A percentile compares a stretch with the other conserved stretches of the same genome.
phyloP scores from a whole-genome alignment of 352 stramenopile species.

The Phytophthora vignae region DNA sequence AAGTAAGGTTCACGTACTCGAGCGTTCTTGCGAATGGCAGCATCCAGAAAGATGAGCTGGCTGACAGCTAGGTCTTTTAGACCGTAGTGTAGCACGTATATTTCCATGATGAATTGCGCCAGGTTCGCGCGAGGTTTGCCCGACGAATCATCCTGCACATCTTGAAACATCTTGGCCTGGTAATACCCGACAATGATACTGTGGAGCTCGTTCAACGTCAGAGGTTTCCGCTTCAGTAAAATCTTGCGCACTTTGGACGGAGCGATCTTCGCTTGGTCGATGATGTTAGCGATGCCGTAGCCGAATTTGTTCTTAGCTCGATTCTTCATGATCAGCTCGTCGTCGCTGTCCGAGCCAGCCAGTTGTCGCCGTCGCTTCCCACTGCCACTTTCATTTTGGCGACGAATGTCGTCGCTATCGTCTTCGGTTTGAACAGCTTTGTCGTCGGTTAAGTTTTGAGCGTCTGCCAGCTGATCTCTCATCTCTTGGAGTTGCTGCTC shows the following conservation, averaged over 20 bases:
- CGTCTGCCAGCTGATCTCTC: constrained; percentile 42
- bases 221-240: constrained; percentile 72
- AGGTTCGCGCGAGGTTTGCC: constrained; percentile 64
- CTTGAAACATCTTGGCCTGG: constrained; percentile 85
- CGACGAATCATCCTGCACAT: constrained; percentile 71
- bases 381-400: constrained; percentile 21
- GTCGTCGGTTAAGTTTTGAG: constrained; percentile 36
- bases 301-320: constrained; percentile 68
- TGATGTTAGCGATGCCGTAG: constrained; percentile 79
- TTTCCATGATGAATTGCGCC: constrained; percentile 85
- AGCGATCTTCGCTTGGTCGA: constrained; percentile 77
- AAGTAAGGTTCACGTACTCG: constrained; percentile 31
- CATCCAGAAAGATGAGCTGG: constrained; percentile 81
- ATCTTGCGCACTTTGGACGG: constrained; percentile 81
- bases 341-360: constrained; percentile 36
- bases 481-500: constrained; percentile 51
- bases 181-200: constrained; percentile 83
- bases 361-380: constrained; percentile 39
- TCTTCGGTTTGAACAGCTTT: constrained; percentile 62
- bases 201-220: constrained; percentile 77
- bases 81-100: constrained; percentile 85
- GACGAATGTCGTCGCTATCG: constrained; percentile 32
- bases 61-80: constrained; percentile 84
- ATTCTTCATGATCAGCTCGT: constrained; percentile 68
- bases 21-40: constrained; percentile 72